Conservation (phyloP, 2,329 filamentous ascomycete species). For the Phaeosphaeriaceae sp. region DNA sequence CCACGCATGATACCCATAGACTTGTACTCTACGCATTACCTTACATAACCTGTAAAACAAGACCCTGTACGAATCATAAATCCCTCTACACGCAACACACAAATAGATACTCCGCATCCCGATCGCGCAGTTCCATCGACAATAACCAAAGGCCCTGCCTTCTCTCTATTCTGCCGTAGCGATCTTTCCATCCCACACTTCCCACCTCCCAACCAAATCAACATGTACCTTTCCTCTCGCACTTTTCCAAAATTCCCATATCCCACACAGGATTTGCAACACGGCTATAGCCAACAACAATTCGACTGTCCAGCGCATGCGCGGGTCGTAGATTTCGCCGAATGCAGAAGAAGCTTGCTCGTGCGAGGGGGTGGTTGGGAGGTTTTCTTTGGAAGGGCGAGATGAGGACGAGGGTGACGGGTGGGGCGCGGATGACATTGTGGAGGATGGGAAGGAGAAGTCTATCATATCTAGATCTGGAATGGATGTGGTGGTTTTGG, state of each 20-base stretch:
- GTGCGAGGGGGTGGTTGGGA: too few species aligned
- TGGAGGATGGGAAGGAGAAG: background rate
- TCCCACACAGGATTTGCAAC: background rate
- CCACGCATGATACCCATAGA: constrained; percentile 30
- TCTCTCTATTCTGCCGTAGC: background rate
- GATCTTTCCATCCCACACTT: background rate
- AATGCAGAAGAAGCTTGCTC: too few species aligned
- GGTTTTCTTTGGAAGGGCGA: too few species aligned
- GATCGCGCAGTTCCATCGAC: too few species aligned
- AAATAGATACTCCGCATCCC: too few species aligned
- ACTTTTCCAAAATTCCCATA: constrained; percentile 3
- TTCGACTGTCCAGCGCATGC: background rate
- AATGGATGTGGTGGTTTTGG: background rate
- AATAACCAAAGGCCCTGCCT: too few species aligned
- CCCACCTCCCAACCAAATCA: background rate
- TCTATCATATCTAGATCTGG: background rate
- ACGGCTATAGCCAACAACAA: background rate
- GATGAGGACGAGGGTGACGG: too few species aligned
- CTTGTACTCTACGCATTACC: background rate
- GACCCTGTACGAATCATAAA: too few species aligned
- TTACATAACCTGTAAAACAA: too few species aligned
- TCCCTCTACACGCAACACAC: too few species aligned
- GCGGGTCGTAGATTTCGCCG: too few species aligned
- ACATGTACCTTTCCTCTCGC: background rate
- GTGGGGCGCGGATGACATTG: too few species aligned